A percentile compares a stretch with the other conserved stretches of the same genome.
Evolutionary conservation across 208 protist genomes (phyloP).

Genomic region (Acanthamoeba divionensis): DNA sequence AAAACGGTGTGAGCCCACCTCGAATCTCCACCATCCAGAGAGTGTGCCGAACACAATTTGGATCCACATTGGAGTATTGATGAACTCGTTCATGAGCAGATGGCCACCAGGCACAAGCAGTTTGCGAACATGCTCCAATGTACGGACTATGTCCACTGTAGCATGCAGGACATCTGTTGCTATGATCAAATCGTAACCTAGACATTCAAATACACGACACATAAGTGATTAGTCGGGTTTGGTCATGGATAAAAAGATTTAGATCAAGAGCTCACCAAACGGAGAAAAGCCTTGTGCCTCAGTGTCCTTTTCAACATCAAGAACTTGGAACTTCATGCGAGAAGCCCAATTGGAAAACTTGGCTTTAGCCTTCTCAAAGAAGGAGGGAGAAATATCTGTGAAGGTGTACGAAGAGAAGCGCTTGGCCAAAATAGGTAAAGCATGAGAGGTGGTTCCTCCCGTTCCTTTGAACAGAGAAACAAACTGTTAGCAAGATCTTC

Average conservation of each 20-base stretch:
- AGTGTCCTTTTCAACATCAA: constrained; percentile 51
- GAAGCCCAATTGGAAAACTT: constrained; percentile 7
- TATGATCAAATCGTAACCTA: constrained; percentile 41
- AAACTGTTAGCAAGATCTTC: too few relatives aligned
- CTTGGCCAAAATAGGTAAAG: not conserved
- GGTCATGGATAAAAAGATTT: too few relatives aligned
- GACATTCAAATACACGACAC: too few relatives aligned
- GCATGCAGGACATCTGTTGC: constrained; percentile 57
- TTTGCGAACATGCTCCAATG: not conserved
- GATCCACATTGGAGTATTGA: constrained; percentile 4
- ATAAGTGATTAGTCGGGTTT: too few relatives aligned
- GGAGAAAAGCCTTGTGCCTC: constrained; percentile 50
- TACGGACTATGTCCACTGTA: constrained; percentile 44
- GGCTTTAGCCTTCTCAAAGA: constrained; percentile 22
- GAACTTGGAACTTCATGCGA: constrained; percentile 27
- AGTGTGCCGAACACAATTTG: constrained; percentile 55
- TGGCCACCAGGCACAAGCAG: constrained; percentile 29
- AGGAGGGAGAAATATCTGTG: constrained; percentile 55
- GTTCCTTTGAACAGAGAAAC: too few relatives aligned
- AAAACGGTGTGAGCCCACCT: too few relatives aligned
- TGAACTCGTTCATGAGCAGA: constrained; percentile 46
- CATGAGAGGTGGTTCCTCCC: constrained; percentile 49
- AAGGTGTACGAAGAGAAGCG: constrained; percentile 46
- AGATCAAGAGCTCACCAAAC: too few relatives aligned
- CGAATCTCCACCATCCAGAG: constrained; percentile 61